Conservation (phyloP, 495 filamentous ascomycete genomes). For the Aspergillus saccharolyticus region DNA sequence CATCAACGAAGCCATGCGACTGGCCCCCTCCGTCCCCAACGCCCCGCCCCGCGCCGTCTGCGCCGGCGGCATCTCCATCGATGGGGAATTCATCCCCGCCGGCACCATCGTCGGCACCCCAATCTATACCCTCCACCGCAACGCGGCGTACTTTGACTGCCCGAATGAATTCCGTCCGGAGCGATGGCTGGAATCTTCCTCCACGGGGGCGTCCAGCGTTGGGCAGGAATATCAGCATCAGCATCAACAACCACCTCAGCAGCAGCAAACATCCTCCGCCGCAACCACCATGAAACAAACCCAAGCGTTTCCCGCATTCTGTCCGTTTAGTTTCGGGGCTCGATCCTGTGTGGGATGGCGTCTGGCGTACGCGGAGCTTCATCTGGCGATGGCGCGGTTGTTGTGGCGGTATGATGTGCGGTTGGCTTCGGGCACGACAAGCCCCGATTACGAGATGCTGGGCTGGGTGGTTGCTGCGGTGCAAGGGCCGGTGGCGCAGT, state of each 20-base stretch:
- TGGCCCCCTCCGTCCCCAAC: constrained; percentile 61
- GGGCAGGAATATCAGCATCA: not conserved
- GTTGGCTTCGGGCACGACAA: constrained; percentile 3
- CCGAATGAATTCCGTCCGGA: constrained; percentile 51
- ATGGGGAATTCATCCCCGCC: constrained; percentile 49
- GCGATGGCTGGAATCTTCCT: constrained; percentile 47
- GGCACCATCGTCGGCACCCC: constrained; percentile 53
- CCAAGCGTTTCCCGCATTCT: constrained; percentile 39
- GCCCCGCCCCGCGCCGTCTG: constrained; percentile 59
- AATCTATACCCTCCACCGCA: constrained; percentile 54
- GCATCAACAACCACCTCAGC: not conserved
- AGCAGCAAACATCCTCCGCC: too few species aligned
- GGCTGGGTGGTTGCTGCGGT: not conserved
- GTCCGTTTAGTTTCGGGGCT: constrained; percentile 53
- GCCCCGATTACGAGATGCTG: not conserved
- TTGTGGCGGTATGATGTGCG: constrained; percentile 21
- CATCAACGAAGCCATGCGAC: constrained; percentile 69
- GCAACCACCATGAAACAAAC: constrained; percentile 2
- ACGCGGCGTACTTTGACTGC: constrained; percentile 47
- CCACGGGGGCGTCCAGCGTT: not conserved
- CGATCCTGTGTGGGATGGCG: constrained; percentile 56
- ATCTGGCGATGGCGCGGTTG: constrained; percentile 12
- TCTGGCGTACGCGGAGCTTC: constrained; percentile 50
- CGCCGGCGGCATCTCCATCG: constrained; percentile 54
- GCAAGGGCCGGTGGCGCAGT: constrained; percentile 2